A percentile compares a stretch with the other conserved stretches of the same genome.
Conservation (phyloP, 768 basidiomycete genomes). For the Pisolithus marmoratus region DNA sequence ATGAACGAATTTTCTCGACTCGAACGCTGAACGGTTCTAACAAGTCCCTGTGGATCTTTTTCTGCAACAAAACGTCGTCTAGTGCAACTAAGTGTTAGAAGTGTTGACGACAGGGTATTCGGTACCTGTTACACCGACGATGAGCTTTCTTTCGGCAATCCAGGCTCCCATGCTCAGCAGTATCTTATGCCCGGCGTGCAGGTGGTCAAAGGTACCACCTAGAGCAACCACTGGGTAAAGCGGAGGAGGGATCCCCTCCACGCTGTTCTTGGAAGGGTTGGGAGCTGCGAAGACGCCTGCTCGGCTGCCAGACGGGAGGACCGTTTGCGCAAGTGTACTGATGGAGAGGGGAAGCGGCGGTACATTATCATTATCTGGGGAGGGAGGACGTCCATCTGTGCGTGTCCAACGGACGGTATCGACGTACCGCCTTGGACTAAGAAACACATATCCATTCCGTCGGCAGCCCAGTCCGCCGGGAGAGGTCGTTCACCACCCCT, state of each 20-base stretch:
- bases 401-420: not conserved
- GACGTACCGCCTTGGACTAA: constrained; percentile 40
- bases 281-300: constrained; percentile 2
- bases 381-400: constrained; percentile 2
- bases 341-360: constrained; percentile 40
- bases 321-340: constrained; percentile 28
- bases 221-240: constrained; percentile 69
- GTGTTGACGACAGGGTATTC: constrained; percentile 13
- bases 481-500: constrained; percentile 46
- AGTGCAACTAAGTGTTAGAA: constrained; percentile 10
- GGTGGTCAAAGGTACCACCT: constrained; percentile 97
- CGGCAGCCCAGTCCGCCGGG: constrained; percentile 28
- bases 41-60: constrained; percentile 65
- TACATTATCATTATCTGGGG: constrained; percentile 35
- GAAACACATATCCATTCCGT: constrained; percentile 38
- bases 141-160: constrained; percentile 72
- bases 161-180: constrained; percentile 88
- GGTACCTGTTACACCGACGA: constrained; percentile 83
- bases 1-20: constrained; percentile 51
- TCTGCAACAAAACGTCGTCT: constrained; percentile 68
- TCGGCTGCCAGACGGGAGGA: constrained; percentile 12
- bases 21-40: constrained; percentile 60
- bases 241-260: constrained; percentile 6
- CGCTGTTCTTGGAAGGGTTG: not conserved
- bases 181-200: constrained; percentile 97